phyloP scores from a whole-genome alignment of 495 filamentous ascomycete genomes.

The Trichoderma gamsii region DNA sequence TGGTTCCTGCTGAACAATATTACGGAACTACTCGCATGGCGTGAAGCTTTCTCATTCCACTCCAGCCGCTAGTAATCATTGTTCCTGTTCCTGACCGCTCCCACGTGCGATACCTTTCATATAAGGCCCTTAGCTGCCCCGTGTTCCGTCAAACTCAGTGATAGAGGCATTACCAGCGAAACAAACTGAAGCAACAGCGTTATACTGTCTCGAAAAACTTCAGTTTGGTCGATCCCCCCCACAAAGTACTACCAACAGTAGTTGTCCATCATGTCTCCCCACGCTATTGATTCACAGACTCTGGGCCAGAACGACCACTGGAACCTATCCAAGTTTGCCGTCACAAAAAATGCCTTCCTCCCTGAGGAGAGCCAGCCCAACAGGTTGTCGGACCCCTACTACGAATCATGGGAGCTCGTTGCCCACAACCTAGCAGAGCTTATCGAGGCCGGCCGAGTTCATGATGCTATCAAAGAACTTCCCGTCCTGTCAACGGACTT shows the following conservation, averaged over 20 bases:
- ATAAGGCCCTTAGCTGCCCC: background rate
- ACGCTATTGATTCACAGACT: background rate
- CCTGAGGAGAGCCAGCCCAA: constrained; percentile 2
- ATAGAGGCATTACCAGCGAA: too few relatives aligned
- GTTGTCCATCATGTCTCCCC: constrained; percentile 14
- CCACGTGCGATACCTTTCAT: background rate
- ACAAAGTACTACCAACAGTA: background rate
- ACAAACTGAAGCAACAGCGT: too few relatives aligned
- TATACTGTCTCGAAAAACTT: too few relatives aligned
- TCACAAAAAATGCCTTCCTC: constrained; percentile 10
- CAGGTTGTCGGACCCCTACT: constrained; percentile 18
- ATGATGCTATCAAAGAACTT: constrained; percentile 19
- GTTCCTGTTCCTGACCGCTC: too few relatives aligned
- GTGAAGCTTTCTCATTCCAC: background rate
- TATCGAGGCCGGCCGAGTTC: constrained; percentile 16
- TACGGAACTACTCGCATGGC: background rate
- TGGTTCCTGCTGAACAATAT: background rate
- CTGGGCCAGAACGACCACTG: background rate
- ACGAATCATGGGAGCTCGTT: constrained; percentile 23
- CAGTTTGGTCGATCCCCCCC: too few relatives aligned
- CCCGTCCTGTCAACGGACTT: constrained; percentile 24
- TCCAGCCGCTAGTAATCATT: background rate
- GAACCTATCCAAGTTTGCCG: constrained; percentile 15
- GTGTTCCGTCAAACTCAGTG: too few relatives aligned
- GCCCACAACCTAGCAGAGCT: constrained; percentile 20